Conservation (phyloP, 305 asterid species). For the Ilex paraguariensis region DNA sequence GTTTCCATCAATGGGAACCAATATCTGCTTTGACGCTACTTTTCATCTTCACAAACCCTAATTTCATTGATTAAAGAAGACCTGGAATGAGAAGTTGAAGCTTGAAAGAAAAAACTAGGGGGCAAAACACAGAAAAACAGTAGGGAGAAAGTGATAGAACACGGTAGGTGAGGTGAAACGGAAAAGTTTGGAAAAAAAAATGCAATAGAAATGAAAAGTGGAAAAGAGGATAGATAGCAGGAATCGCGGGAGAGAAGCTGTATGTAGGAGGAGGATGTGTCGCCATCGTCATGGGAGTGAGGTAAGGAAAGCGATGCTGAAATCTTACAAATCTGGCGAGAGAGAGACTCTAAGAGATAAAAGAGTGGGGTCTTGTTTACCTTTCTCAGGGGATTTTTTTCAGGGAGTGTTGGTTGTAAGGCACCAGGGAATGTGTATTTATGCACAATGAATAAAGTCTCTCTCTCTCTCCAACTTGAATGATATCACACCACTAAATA, state of each 20-base stretch:
- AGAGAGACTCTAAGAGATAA: neutral
- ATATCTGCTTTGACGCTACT: neutral
- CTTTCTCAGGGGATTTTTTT: constrained; percentile 10
- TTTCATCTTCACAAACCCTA: constrained; percentile 1
- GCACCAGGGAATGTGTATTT: constrained; percentile 15
- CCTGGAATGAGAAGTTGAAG: neutral
- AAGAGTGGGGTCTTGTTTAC: neutral
- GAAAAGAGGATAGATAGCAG: constrained; percentile 3
- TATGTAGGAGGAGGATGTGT: constrained; percentile 18
- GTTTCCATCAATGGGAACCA: neutral
- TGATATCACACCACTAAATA: too few species aligned
- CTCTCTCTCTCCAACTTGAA: neutral
- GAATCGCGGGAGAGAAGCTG: constrained; percentile 23
- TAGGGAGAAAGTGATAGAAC: neutral
- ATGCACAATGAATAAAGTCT: neutral
- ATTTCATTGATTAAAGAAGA: neutral
- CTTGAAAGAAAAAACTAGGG: neutral
- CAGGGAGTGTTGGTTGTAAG: constrained; percentile 5
- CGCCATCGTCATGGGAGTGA: constrained; percentile 29
- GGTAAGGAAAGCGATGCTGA: constrained; percentile 16
- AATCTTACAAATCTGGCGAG: constrained; percentile 34
- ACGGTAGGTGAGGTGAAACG: neutral
- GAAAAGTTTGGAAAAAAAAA: neutral
- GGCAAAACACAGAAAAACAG: neutral
- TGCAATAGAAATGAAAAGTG: neutral